Evolutionary conservation across 345 rosid genomes (phyloP).

Genomic region (Ceriops tagal): DNA sequence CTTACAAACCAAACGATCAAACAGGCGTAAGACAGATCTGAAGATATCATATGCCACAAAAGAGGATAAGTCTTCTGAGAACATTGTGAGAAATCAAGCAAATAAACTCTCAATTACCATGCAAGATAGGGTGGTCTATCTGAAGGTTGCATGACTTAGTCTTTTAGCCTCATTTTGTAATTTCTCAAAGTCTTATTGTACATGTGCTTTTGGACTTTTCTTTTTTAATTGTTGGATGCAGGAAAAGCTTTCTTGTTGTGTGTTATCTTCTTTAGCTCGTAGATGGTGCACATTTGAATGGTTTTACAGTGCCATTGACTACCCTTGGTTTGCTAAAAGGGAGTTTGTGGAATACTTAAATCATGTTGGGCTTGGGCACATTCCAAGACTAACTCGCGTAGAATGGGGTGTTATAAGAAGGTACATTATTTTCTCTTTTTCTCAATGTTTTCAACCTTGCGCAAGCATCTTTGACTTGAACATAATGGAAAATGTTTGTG

Average conservation of each 20-base stretch:
- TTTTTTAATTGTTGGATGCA: neutral
- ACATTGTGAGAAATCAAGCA: constrained; percentile 34
- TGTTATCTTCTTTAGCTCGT: constrained; percentile 22
- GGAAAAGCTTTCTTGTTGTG: constrained; percentile 22
- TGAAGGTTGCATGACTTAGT: constrained; percentile 29
- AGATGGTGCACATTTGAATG: constrained; percentile 36
- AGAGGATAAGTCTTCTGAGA: constrained; percentile 41
- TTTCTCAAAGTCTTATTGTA: neutral
- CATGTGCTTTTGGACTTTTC: neutral
- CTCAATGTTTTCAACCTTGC: neutral
- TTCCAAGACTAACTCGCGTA: constrained; percentile 28
- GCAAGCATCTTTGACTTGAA: neutral
- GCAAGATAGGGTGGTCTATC: constrained; percentile 34
- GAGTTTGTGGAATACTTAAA: constrained; percentile 36
- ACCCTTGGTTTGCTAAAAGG: constrained; percentile 35
- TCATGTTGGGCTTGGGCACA: constrained; percentile 35
- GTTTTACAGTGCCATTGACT: constrained; percentile 37
- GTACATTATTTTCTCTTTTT: constrained; percentile 4
- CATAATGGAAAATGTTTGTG: neutral
- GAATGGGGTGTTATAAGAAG: constrained; percentile 39
- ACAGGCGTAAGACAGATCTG: constrained; percentile 62
- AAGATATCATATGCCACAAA: constrained; percentile 39
- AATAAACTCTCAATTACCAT: constrained; percentile 32
- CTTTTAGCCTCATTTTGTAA: neutral
- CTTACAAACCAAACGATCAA: constrained; percentile 40